phyloP scores from a whole-genome alignment of 148 eudicot genomes.

The Tetragonia tetragonoides region DNA sequence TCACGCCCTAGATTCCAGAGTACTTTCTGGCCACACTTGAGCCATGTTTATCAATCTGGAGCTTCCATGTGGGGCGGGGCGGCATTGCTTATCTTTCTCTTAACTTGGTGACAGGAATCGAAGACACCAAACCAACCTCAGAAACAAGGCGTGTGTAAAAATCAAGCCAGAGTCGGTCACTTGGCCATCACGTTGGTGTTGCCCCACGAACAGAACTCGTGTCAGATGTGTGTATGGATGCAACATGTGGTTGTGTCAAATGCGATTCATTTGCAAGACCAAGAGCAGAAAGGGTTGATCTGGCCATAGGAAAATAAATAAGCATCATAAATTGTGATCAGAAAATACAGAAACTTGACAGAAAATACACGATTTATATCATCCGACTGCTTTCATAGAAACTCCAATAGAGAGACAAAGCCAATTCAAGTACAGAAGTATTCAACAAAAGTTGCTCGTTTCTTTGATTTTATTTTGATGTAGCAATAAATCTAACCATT shows the following conservation, averaged over 20 bases:
- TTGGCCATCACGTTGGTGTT: slow-evolving; percentile 33
- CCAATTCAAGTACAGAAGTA: no score
- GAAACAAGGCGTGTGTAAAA: background rate
- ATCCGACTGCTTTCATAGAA: no score
- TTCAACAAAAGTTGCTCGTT: no score
- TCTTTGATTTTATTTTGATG: no score
- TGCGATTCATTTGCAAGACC: slow-evolving; percentile 58
- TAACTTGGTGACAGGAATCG: background rate
- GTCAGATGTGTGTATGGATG: slow-evolving; percentile 39
- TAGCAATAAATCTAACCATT: no score
- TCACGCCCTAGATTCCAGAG: background rate
- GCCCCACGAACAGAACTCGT: slow-evolving; percentile 52
- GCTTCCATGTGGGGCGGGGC: background rate
- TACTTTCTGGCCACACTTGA: background rate
- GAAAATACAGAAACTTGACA: background rate
- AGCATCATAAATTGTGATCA: background rate
- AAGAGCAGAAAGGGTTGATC: slow-evolving; percentile 57
- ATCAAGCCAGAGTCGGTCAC: background rate
- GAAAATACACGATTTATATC: no score
- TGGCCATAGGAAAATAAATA: slow-evolving; percentile 32
- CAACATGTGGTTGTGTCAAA: slow-evolving; percentile 32
- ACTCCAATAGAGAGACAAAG: no score
- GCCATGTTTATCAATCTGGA: background rate
- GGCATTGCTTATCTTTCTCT: background rate
- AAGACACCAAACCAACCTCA: background rate